A percentile compares a stretch with the other conserved stretches of the same genome.
phyloP scores from a whole-genome alignment of 495 filamentous ascomycete species.

The Alectoria sarmentosa region DNA sequence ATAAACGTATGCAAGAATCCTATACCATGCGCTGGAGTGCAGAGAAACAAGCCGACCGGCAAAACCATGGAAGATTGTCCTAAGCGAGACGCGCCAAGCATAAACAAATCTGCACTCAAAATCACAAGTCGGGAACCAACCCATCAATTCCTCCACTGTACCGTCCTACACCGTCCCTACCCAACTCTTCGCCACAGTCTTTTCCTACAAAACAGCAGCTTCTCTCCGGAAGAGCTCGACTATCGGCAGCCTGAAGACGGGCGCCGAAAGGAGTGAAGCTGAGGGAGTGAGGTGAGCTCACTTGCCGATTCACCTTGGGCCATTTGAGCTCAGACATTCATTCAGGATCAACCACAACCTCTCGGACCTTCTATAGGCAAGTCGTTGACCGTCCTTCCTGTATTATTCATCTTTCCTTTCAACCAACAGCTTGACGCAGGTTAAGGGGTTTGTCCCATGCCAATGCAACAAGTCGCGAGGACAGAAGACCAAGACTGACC shows the following conservation, averaged over 20 bases:
- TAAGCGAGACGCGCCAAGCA: not conserved
- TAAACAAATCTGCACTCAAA: not conserved
- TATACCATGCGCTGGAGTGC: not conserved
- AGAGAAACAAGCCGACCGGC: not conserved
- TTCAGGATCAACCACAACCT: not conserved
- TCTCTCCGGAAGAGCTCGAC: not conserved
- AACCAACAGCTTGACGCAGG: not conserved
- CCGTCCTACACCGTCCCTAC: not conserved
- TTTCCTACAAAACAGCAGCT: not conserved
- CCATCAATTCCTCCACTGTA: not conserved
- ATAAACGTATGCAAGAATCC: not conserved
- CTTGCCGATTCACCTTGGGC: not conserved
- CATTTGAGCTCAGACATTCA: not conserved
- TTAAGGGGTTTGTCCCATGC: not conserved
- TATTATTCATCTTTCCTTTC: not conserved
- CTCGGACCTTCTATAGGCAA: not conserved
- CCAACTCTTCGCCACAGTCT: not conserved
- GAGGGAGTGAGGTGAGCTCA: not conserved
- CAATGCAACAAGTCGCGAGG: not conserved
- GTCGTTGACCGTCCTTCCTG: not conserved
- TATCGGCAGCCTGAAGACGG: not conserved
- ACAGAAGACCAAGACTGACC: not conserved
- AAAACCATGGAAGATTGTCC: not conserved
- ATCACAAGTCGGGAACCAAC: not conserved
- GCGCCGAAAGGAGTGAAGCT: not conserved